These are phyloP conservation scores for Saccharomyces jurei DNA, from an alignment of 805 yeast species.

Conservation along the genomic window DNA sequence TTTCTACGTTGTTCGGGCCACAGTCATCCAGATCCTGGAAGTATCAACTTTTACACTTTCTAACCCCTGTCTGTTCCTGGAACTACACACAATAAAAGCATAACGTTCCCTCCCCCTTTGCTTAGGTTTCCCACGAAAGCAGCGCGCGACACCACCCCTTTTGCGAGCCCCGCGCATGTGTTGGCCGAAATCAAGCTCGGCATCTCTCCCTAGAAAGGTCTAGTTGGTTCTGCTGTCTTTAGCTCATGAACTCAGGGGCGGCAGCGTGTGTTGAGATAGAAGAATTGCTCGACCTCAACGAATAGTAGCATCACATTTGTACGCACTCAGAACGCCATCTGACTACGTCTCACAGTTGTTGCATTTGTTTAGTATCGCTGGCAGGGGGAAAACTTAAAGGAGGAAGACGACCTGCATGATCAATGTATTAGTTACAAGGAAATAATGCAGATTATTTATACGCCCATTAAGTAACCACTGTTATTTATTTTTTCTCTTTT, in stretches of 20 bases:
- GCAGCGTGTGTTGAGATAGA: not conserved
- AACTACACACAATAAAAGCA: not conserved
- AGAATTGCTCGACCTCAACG: not conserved
- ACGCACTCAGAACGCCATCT: not conserved
- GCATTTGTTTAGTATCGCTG: not conserved
- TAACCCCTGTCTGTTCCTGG: not conserved
- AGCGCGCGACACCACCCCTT: not conserved
- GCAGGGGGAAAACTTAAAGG: not conserved
- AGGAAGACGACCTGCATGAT: not conserved
- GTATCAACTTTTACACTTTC: not conserved
- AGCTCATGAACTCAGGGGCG: not conserved
- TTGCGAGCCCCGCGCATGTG: not conserved
- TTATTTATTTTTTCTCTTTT: not conserved
- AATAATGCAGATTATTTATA: not conserved
- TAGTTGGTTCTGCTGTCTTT: not conserved
- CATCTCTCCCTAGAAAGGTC: not conserved
- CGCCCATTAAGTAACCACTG: not conserved
- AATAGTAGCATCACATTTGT: not conserved
- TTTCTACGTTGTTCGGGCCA: not conserved
- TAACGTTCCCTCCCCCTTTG: not conserved
- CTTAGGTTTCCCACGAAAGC: not conserved
- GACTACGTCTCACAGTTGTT: not conserved
- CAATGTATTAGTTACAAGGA: not conserved
- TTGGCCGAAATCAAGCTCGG: not conserved
- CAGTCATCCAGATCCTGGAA: not conserved